A percentile compares a stretch with the other conserved stretches of the same genome.
phyloP scores from a whole-genome alignment of 768 basidiomycete species.

The Mycena belliarum region DNA sequence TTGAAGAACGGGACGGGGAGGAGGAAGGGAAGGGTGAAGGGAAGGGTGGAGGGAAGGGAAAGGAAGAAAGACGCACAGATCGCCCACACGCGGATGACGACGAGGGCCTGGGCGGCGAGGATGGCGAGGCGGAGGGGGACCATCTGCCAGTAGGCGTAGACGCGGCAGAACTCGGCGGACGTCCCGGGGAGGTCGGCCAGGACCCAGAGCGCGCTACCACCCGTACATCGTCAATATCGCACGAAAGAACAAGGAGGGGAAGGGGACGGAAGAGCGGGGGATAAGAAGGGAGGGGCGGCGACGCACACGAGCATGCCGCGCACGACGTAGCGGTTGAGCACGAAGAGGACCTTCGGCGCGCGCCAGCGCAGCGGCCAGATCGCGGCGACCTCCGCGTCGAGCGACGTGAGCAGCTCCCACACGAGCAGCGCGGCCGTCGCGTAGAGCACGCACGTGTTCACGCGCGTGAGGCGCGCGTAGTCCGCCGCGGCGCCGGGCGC shows the following conservation, averaged over 20 bases:
- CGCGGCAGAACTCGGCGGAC: constrained; percentile 6
- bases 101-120: constrained; percentile 19
- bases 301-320: constrained; percentile 16
- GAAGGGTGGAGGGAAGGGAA: too few relatives aligned
- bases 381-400: constrained; percentile 17
- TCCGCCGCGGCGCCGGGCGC: too few relatives aligned
- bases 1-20: too few relatives aligned
- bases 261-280: too few relatives aligned
- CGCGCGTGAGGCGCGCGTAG: too few relatives aligned
- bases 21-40: too few relatives aligned
- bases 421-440: constrained; percentile 15
- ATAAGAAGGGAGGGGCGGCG: not conserved
- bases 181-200: constrained; percentile 16
- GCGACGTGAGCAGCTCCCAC: constrained; percentile 18
- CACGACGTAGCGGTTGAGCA: constrained; percentile 23
- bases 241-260: too few relatives aligned
- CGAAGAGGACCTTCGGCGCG: constrained; percentile 20
- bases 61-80: constrained; percentile 11
- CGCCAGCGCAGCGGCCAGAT: constrained; percentile 21
- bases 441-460: too few relatives aligned
- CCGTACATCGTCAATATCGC: too few relatives aligned
- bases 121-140: constrained; percentile 19
- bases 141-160: constrained; percentile 22
- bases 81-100: constrained; percentile 20
- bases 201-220: constrained; percentile 17